Evolutionary conservation across 179 eudicot genomes (phyloP).

Genomic region (Patellifolia procumbens): DNA sequence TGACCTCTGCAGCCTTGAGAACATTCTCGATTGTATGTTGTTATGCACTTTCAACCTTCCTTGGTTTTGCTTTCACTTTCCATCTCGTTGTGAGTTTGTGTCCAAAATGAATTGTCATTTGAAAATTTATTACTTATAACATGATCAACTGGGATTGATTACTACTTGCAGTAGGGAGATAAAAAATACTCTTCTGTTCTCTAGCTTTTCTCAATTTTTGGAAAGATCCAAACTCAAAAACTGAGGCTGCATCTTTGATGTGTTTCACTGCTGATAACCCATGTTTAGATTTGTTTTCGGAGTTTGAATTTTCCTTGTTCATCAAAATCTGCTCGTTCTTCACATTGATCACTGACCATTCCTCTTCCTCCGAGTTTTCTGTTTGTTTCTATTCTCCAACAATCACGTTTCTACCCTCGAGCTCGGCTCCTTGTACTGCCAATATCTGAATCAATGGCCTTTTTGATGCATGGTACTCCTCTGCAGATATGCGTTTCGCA

Average conservation of each 20-base stretch:
- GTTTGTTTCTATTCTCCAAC: constrained; percentile 37
- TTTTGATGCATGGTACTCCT: too few relatives aligned
- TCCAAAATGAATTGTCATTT: constrained; percentile 58
- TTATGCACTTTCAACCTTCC: too few relatives aligned
- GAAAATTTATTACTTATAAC: constrained; percentile 27
- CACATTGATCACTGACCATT: constrained; percentile 82
- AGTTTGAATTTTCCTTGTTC: constrained; percentile 38
- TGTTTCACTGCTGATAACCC: constrained; percentile 48
- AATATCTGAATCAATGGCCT: constrained; percentile 78
- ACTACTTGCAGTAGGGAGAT: too few relatives aligned
- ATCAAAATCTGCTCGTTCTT: constrained; percentile 48
- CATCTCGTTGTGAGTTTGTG: constrained; percentile 30
- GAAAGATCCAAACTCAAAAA: constrained; percentile 45
- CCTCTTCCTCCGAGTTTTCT: constrained; percentile 49
- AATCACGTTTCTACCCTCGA: constrained; percentile 57
- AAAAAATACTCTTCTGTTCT: constrained; percentile 43
- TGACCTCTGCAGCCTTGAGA: too few relatives aligned
- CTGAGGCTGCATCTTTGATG: constrained; percentile 62
- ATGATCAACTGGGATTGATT: constrained; percentile 19
- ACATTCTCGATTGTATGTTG: too few relatives aligned
- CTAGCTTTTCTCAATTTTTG: constrained; percentile 37
- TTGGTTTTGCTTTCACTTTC: constrained; percentile 33
- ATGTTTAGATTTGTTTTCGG: constrained; percentile 44
- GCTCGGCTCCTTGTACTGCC: constrained; percentile 82
- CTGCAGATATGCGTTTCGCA: constrained; percentile 81